Evolutionary conservation across 257 asterid species (phyloP).

Genomic region (Przewalskia tangutica): DNA sequence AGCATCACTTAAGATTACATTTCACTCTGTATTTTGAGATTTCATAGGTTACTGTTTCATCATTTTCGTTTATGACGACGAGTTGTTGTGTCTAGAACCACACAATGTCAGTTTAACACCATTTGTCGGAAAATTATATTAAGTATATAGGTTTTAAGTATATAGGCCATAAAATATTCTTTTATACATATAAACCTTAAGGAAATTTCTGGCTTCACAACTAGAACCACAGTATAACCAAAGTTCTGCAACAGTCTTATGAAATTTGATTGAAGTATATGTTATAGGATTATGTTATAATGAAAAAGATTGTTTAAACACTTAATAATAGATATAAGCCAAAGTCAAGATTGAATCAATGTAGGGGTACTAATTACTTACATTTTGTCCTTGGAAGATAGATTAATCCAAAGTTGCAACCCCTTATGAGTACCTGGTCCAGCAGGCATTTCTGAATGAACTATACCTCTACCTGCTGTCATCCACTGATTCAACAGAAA

Average conservation of each 20-base stretch:
- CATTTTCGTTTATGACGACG: not conserved
- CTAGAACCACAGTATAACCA: not conserved
- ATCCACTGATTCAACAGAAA: slow-evolving; percentile 53
- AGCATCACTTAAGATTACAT: not conserved
- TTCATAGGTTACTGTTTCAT: not conserved
- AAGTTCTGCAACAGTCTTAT: not conserved
- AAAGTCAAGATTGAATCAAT: not conserved
- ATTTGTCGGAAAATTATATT: not conserved
- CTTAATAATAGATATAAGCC: not conserved
- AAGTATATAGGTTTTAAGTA: not conserved
- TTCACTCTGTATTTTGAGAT: not conserved
- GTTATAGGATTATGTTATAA: not conserved
- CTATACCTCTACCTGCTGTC: slow-evolving; percentile 97
- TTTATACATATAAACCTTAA: not conserved
- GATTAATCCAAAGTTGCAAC: slow-evolving; percentile 85
- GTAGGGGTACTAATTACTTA: slow-evolving; percentile 14
- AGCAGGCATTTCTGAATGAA: slow-evolving; percentile 97
- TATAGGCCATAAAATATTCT: not conserved
- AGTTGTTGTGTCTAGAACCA: not conserved
- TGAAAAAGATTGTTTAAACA: not conserved
- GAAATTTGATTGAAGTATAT: not conserved
- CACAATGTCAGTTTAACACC: not conserved
- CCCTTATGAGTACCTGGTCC: slow-evolving; percentile 69
- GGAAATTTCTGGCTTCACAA: no score
- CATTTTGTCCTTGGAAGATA: slow-evolving; percentile 84